Evolutionary conservation across 208 protist species (phyloP).

Genomic region (Acanthamoeba triangularis): DNA sequence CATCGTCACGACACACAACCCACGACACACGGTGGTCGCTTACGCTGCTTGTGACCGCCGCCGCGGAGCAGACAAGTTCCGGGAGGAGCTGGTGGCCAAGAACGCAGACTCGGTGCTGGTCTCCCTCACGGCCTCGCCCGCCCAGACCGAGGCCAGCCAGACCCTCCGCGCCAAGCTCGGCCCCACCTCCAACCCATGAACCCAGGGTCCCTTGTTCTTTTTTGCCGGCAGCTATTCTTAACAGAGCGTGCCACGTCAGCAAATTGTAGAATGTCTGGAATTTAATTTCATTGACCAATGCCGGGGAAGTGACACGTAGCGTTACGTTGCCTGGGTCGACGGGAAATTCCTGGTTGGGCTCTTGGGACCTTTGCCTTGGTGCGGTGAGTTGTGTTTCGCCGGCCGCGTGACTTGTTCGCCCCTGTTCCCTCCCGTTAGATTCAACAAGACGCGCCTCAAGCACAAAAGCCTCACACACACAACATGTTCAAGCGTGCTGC

Average conservation of each 20-base stretch:
- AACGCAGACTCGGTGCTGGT: neutral
- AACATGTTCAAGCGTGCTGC: slow-evolving; percentile 20
- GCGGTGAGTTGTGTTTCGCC: slow-evolving; percentile 6
- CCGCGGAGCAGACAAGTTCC: neutral
- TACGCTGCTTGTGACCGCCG: neutral
- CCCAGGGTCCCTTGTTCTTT: neutral
- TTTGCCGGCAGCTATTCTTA: neutral
- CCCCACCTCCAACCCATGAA: no score
- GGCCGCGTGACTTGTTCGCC: neutral
- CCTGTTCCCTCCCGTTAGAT: neutral
- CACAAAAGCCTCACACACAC: neutral
- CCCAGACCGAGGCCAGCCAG: slow-evolving; percentile 50
- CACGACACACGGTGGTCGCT: no score
- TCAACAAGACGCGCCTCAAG: neutral
- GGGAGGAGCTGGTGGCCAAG: neutral
- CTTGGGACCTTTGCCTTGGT: neutral
- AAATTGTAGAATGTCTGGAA: neutral
- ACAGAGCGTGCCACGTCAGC: no score
- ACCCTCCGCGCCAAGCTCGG: slow-evolving; percentile 22
- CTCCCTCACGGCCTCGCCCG: neutral
- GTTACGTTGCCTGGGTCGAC: no score
- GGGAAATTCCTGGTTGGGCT: neutral
- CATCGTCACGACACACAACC: neutral
- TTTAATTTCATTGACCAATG: neutral
- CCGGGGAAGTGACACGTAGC: no score